Evolutionary conservation across 1,284 basidiomycete species (phyloP).

Genomic region (Sparassis latifolia): DNA sequence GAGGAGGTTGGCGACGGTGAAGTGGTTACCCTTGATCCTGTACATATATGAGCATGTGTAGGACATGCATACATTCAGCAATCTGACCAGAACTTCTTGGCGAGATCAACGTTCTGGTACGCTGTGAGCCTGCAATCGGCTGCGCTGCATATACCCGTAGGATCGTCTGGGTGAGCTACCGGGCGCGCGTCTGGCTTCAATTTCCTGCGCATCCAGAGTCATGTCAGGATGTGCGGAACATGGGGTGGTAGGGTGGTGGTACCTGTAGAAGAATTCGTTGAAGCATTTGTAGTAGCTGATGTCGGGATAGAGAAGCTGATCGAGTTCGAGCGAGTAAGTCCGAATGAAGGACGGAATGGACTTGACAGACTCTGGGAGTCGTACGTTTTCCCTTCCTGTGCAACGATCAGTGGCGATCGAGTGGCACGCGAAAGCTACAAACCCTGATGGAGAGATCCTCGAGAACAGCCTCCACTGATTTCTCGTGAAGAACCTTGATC

Average conservation of each 20-base stretch:
- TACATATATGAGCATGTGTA: not conserved
- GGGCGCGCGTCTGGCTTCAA: conserved; percentile 63
- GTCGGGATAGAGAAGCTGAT: conserved; percentile 65
- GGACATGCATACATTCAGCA: not conserved
- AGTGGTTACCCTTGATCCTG: conserved; percentile 74
- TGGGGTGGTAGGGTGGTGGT: not conserved
- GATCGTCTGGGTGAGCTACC: conserved; percentile 51
- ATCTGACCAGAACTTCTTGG: conserved; percentile 59
- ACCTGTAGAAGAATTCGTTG: conserved; percentile 78
- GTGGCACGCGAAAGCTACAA: conserved; percentile 8
- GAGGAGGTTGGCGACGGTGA: conserved; percentile 60
- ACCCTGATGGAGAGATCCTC: conserved; percentile 62
- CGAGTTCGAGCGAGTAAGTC: conserved; percentile 60
- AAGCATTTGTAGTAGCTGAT: conserved; percentile 60
- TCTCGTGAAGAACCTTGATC: conserved; percentile 47
- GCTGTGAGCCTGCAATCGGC: conserved; percentile 77
- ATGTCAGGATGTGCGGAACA: not conserved
- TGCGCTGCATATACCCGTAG: conserved; percentile 50
- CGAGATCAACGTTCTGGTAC: conserved; percentile 52
- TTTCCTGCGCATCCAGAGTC: conserved; percentile 31
- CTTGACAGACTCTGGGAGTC: conserved; percentile 45
- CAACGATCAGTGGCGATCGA: not conserved
- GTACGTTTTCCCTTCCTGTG: conserved; percentile 48
- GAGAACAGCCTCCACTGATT: conserved; percentile 53
- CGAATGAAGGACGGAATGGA: conserved; percentile 69